These are phyloP conservation scores for Chlamydomonas applanata DNA, from an alignment of 139 green algal species.

Conservation along the genomic window DNA sequence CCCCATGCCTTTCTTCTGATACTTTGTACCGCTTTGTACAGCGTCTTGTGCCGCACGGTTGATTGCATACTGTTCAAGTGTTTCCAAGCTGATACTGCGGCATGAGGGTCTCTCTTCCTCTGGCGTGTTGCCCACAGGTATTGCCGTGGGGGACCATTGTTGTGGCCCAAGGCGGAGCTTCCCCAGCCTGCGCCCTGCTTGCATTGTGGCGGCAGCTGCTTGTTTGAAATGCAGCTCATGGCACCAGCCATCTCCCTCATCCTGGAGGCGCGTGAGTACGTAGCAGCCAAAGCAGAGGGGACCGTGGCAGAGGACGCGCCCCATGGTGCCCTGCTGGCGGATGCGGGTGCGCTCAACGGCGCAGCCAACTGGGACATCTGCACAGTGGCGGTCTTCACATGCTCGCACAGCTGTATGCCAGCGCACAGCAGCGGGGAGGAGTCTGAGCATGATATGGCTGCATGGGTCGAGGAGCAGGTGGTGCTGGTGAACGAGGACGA, in stretches of 20 bases:
- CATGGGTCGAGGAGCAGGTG: conserved; percentile 41
- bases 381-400: conserved; percentile 58
- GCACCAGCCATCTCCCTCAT: conserved; percentile 53
- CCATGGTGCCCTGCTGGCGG: background rate
- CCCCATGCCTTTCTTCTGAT: background rate
- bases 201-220: conserved; percentile 30
- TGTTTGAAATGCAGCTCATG: conserved; percentile 74
- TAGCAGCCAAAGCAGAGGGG: conserved; percentile 3
- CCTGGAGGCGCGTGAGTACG: conserved; percentile 51
- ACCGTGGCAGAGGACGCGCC: background rate
- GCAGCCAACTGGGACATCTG: conserved; percentile 61
- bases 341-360: conserved; percentile 18
- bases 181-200: conserved; percentile 25
- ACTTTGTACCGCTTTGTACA: background rate
- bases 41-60: background rate
- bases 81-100: too few species aligned
- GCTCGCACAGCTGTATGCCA: conserved; percentile 14
- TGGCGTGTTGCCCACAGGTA: too few species aligned
- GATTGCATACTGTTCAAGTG: background rate
- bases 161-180: conserved; percentile 39
- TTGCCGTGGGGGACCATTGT: conserved; percentile 12
- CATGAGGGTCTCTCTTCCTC: too few species aligned
- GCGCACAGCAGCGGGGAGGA: background rate
- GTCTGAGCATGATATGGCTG: background rate
- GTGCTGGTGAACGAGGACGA: conserved; percentile 49